These are phyloP conservation scores for Backusella circina DNA, from an alignment of 192 early-diverging fungal species.

Conservation along the genomic window DNA sequence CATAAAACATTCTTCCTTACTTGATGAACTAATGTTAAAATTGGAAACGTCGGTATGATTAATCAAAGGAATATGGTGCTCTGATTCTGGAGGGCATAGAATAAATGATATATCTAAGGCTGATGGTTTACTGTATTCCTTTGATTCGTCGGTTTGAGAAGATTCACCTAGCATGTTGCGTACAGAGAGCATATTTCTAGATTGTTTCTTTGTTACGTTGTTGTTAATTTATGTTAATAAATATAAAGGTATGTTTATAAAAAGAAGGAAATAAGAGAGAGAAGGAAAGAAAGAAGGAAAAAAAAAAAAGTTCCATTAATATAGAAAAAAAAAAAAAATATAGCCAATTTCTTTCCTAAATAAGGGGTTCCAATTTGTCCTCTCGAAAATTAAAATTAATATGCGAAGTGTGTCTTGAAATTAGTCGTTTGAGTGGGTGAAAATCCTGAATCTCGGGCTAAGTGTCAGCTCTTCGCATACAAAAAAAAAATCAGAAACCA, in stretches of 20 bases:
- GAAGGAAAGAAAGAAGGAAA: background rate
- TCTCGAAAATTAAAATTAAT: background rate
- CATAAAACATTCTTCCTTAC: background rate
- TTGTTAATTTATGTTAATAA: background rate
- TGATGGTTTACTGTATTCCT: background rate
- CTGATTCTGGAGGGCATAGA: background rate
- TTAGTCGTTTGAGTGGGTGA: background rate
- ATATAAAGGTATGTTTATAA: background rate
- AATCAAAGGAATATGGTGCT: background rate
- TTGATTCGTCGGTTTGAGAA: background rate
- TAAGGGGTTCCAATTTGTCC: background rate
- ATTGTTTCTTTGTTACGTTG: background rate
- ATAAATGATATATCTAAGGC: background rate
- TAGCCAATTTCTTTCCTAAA: background rate
- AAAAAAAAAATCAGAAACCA: background rate
- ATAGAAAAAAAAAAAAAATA: background rate
- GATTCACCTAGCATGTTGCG: background rate
- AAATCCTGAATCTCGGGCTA: background rate
- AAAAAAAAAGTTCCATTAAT: background rate
- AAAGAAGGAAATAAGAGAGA: background rate
- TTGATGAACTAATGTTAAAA: background rate
- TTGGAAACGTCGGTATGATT: background rate
- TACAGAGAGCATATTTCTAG: background rate
- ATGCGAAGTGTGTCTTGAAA: background rate
- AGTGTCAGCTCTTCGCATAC: background rate